phyloP scores from a whole-genome alignment of 257 asterid species.

The Plantago ovata region DNA sequence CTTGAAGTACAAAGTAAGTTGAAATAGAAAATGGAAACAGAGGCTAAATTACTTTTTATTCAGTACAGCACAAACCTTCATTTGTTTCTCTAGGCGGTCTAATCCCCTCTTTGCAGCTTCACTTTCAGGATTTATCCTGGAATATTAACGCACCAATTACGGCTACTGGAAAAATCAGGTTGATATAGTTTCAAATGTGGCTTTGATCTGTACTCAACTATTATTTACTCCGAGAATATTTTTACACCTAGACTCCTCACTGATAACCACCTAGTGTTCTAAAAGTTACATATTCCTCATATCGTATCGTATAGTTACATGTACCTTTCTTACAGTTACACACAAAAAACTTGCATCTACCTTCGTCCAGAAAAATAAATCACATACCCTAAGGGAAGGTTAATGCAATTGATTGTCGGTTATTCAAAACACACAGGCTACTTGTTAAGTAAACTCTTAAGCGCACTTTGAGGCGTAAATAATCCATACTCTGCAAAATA shows the following conservation, averaged over 20 bases:
- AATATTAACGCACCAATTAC: slow-evolving; percentile 8
- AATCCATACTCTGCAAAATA: neutral
- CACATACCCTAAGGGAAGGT: too few species aligned
- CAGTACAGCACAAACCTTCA: slow-evolving; percentile 63
- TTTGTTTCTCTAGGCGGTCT: slow-evolving; percentile 92
- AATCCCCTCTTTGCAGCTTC: slow-evolving; percentile 90
- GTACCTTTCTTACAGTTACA: too few species aligned
- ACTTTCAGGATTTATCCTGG: slow-evolving; percentile 81
- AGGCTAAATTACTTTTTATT: neutral
- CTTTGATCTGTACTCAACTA: neutral
- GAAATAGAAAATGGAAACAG: neutral
- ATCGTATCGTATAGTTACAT: too few species aligned
- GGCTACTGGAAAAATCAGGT: neutral
- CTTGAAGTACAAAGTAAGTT: neutral
- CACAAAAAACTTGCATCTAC: too few species aligned
- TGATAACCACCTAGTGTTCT: too few species aligned
- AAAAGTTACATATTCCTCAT: too few species aligned
- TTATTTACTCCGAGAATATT: slow-evolving; percentile 1
- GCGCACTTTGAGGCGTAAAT: too few species aligned
- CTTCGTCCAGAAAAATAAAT: too few species aligned
- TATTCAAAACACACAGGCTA: too few species aligned
- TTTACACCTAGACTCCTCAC: neutral
- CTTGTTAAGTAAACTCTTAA: too few species aligned
- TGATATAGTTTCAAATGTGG: neutral
- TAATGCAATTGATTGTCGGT: too few species aligned